Evolutionary conservation across 768 basidiomycete species (phyloP), one percentile per base, ranked within the genome.

Genomic region (Terana coerulea): DNA sequence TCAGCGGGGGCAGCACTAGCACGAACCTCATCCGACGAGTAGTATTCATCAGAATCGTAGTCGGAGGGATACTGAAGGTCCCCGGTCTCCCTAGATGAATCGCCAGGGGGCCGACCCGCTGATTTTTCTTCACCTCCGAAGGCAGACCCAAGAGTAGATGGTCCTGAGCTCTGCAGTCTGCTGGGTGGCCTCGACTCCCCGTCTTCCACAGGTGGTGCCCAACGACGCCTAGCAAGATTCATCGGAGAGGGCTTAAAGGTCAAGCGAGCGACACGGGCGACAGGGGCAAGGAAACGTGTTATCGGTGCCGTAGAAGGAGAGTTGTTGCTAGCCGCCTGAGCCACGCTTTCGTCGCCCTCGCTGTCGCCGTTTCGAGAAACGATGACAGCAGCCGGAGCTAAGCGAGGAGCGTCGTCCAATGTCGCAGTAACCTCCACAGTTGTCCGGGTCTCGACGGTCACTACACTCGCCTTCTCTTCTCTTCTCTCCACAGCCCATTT

Each of bases 151-250:
- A n/a, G n/a, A n/a, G n/a, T n/a, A n/a, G n/a, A n/a, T n/a, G n/a
- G n/a, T n/a, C n/a, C n/a, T n/a, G n/a, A n/a, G n/a, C n/a, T n/a
- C n/a, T n/a, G n/a, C n/a, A 17, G 26, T 17, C 26, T 14, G 26
- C 42, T 43, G n/a, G 42, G 25, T 24, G 26, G 45, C 30, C 45
- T 15, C 3, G 35, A 28, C 19, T 26, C n/a, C 7, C 10, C 19
- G 3, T 21, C 35, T 39, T 49, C 47, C 6, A 25, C 44, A 29
- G 53, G 41, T 2, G 59, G 57, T 3, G 60, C 62, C 64, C 64
- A 65, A 3, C 62, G 58, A 14, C 62, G 62, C 19, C 54, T 59
- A 2, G 64, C 61, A 8, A 65, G 48, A 49, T 65, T 65, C 53
- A 64, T 53, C 3, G 64, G 64, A 30, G 56, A 62, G 17, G 64